These are phyloP conservation scores for Paramecium primaurelia DNA, from an alignment of 73 alveolate genomes.

Conservation along the genomic window DNA sequence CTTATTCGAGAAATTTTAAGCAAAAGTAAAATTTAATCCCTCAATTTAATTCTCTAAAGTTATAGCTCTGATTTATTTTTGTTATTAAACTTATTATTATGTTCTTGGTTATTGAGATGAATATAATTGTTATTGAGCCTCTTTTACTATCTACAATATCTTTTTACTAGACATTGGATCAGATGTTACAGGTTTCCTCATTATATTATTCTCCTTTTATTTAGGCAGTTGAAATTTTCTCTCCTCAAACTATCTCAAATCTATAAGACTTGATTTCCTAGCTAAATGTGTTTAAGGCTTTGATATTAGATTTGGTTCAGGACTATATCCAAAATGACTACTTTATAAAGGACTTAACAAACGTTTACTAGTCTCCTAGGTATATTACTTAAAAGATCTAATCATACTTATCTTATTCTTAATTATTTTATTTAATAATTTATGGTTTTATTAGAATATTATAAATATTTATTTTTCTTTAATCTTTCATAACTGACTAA, in stretches of 20 bases:
- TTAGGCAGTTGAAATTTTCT: background rate
- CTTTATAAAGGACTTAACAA: background rate
- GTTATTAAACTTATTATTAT: background rate
- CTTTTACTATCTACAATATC: background rate
- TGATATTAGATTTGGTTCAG: background rate
- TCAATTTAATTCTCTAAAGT: constrained; percentile 22
- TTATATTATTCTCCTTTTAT: background rate
- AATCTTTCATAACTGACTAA: background rate
- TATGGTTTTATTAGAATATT: background rate
- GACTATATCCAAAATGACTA: background rate
- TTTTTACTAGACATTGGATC: background rate
- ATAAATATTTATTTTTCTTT: background rate
- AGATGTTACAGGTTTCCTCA: background rate
- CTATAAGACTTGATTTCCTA: constrained; percentile 4
- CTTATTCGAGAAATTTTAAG: background rate
- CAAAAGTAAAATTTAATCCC: background rate
- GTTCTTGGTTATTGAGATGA: background rate
- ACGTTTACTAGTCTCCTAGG: background rate
- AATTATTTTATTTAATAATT: background rate
- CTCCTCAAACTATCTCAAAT: background rate
- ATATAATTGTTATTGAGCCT: background rate
- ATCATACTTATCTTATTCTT: background rate
- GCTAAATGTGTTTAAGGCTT: background rate
- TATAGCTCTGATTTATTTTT: background rate
- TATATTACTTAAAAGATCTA: background rate